Percentiles rank a stretch among this genome's conserved stretches.
Conservation (phyloP, 2,329 filamentous ascomycete species). For the Achaetomium macrosporum region DNA sequence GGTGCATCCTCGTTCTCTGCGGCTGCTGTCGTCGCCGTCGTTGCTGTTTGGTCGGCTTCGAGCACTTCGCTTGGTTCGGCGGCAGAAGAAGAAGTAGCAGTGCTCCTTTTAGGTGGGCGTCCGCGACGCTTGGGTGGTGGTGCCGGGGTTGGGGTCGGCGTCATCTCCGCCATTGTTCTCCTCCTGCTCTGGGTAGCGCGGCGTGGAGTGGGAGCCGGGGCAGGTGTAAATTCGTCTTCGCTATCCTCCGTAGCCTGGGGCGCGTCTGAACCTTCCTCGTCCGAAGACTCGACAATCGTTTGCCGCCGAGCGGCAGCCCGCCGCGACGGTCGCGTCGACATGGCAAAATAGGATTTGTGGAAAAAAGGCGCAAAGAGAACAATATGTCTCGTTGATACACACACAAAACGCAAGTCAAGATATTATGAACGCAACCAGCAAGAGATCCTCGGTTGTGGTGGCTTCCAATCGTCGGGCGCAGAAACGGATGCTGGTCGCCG, state of each 20-base stretch:
- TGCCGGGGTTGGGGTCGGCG: conserved; percentile 23
- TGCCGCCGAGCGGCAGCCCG: conserved; percentile 58
- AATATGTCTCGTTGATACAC: background rate
- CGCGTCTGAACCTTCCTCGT: conserved; percentile 61
- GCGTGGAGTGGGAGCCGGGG: conserved; percentile 49
- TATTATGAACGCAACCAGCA: background rate
- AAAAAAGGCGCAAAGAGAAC: conserved; percentile 8
- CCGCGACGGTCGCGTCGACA: conserved; percentile 39
- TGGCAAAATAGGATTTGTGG: conserved; percentile 20
- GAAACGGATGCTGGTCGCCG: conserved; percentile 11
- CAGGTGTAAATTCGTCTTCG: conserved; percentile 77
- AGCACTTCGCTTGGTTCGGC: conserved; percentile 57
- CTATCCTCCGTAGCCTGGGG: conserved; percentile 51
- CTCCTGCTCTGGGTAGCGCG: conserved; percentile 32
- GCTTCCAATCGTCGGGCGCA: conserved; percentile 7
- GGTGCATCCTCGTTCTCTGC: conserved; percentile 8
- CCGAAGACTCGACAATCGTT: conserved; percentile 66
- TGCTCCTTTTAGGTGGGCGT: conserved; percentile 38
- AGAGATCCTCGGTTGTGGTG: background rate
- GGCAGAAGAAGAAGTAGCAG: conserved; percentile 31
- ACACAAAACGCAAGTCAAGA: background rate
- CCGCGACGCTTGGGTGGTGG: conserved; percentile 29
- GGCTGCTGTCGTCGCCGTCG: conserved; percentile 17
- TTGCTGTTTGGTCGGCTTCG: conserved; percentile 46
- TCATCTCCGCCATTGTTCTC: conserved; percentile 38